A percentile compares a stretch with the other conserved stretches of the same genome.
Evolutionary conservation across 1,139 yeast genomes (phyloP).

Genomic region (Ashbya aceris): DNA sequence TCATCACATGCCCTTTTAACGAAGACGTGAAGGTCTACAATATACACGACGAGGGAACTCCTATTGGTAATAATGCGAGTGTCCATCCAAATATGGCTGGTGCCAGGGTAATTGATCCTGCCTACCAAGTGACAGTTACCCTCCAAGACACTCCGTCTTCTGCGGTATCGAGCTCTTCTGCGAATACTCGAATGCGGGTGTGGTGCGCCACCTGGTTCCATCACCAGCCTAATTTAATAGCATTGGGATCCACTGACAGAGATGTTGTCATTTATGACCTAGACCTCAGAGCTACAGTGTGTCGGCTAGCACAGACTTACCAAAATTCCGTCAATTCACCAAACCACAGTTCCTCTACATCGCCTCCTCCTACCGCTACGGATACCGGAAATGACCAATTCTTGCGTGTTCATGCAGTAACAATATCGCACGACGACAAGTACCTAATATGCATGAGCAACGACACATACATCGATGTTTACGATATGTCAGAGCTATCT

Average conservation of each 20-base stretch:
- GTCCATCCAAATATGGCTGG: slow-evolving; percentile 2
- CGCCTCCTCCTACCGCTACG: slow-evolving; percentile 47
- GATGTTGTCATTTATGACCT: slow-evolving; percentile 55
- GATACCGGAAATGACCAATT: slow-evolving; percentile 55
- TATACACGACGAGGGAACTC: slow-evolving; percentile 33
- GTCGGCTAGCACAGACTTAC: slow-evolving; percentile 26
- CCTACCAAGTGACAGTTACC: slow-evolving; percentile 4
- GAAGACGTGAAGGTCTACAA: slow-evolving; percentile 62
- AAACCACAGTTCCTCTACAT: slow-evolving; percentile 14
- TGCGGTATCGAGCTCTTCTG: slow-evolving; percentile 21
- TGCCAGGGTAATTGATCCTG: slow-evolving; percentile 4
- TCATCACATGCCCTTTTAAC: slow-evolving; percentile 64
- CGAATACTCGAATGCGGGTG: slow-evolving; percentile 28
- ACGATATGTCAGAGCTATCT: slow-evolving; percentile 6
- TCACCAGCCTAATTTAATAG: slow-evolving; percentile 33
- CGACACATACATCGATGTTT: slow-evolving; percentile 21
- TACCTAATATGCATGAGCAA: slow-evolving; percentile 9
- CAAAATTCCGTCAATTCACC: slow-evolving; percentile 1
- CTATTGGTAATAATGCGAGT: slow-evolving; percentile 17
- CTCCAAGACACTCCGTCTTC: slow-evolving; percentile 5
- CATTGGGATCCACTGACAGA: slow-evolving; percentile 73
- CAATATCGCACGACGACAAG: slow-evolving; percentile 30
- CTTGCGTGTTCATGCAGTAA: slow-evolving; percentile 54
- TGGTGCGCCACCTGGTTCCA: slow-evolving; percentile 77
- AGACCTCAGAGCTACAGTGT: slow-evolving; percentile 31